Base-by-base conservation (phyloP, 805 yeast genomes). In the Gaillardinia entomophila region DNA sequence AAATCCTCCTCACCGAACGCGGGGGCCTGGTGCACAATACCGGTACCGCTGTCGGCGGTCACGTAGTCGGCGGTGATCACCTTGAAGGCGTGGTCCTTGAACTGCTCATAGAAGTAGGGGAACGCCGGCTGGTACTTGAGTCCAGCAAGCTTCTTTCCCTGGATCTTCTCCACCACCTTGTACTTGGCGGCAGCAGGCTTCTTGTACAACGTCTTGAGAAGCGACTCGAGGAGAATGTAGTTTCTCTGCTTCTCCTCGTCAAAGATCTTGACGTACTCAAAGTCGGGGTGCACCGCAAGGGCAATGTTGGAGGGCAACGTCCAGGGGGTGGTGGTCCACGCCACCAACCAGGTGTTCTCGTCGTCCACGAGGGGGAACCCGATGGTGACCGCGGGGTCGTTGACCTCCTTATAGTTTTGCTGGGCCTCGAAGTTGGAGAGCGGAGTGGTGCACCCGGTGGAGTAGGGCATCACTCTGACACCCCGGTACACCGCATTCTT, bases 281-380 rank as follows among this genome's bases (percentile, higher is more conserved):
- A 79, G 8, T 78, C 75, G 33, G 96, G 94, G 66, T 92, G 76
- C 28, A 92, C 97, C 53, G 95, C 89, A 41, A 92, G 73, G 11
- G 89, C 90, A 57, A 92, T 65, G 60, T 92, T 90, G 18, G 96
- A 84, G 26, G 98, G 98, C 55, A 92, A 71, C 31, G 99, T 94
- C 99, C 99, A 92, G 33, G 99, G 99, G 16, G 99, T 92, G 39
- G 99, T 92, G 28, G 99, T 92, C 99, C 99, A 92, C 7, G 97
- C 97, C 25, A 92, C 89, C 45, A 92, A 69, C 44, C 75, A 68
- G 33, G 95, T 85, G 51, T 82, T 77, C 42, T 86, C 88, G 51
- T 89, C 94, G 41, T 77, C 84, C 20, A 73, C 66, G 35, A 85
- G 68, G 42, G 85, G 84, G 73, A 92, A 94, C 17, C 87, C 95